Evolutionary conservation across 257 asterid species (phyloP), one percentile per base, ranked within the genome.

Genomic region (Forsythia suspensa): DNA sequence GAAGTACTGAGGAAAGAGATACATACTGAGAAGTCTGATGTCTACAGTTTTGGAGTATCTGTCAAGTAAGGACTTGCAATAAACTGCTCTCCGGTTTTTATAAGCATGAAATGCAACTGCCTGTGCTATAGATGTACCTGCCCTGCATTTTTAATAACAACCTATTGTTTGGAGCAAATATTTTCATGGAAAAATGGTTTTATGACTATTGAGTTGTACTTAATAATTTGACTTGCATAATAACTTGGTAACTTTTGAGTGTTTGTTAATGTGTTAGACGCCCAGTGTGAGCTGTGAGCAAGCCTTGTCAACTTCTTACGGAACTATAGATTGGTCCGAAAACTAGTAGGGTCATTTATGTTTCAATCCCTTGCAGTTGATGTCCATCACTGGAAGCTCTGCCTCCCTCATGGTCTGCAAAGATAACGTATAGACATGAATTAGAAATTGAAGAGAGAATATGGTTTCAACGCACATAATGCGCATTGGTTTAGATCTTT

Each of bases 21-120:
- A 74, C 98, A 92, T 51, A 91, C 98, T 18, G 99, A 95, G 88
- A 93, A 92, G 80, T 93, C 99, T 15, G 99, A 95, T 79, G 97
- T 93, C 83, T 95, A 95, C 79, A 95, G 99, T 85, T 95, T 93
- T 80, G 99, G 96, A 24, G 84, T 95, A 73, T 86, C 96, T 72
- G 80, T 91, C 79, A 93, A 95, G 99, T 93, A 90, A 87, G 98
- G 71, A 74, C 73, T 74, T 76, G 73, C 77, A 72, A 36, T 11
- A 71, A 76, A 72, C 72, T 77, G 75, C 15, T 65, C 40, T 74
- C 75, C 38, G 65, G 68, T 38, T 57, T 80, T 61, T n/a, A 40
- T 21, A 76, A 70, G 38, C 46, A 48, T 11, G 24, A 81, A 36
- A 11, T 34, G 8, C 13, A 69, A 69, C 74, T 70, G 75, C 8